Base-by-base conservation (phyloP, 2,329 filamentous ascomycete species). In the Verticillium isaacii region DNA sequence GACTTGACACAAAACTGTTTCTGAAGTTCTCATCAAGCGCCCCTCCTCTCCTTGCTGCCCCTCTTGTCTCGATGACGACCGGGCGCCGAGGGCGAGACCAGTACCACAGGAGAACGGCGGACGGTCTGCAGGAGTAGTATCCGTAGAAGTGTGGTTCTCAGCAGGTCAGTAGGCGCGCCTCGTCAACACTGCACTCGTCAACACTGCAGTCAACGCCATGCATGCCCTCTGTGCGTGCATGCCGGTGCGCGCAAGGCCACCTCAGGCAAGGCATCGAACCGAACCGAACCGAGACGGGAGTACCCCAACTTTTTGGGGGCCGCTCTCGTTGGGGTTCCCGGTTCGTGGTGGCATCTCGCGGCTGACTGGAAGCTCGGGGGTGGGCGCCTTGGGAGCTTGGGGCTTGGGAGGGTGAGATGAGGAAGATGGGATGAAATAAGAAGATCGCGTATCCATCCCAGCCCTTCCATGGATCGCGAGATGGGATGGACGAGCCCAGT, bases 401-500 rank as follows among this genome's bases (percentile, higher is more conserved):
- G 12, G 19, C n/a, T 50, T n/a, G 17, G 37, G 37, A 23, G 23
- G n/a, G 12, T 12, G 45, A 25, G 9, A n/a, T 12, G n/a, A 29
- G 5, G 56, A 25, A 45, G 57, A 58, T 58, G 57, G 57, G 57
- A 58, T 19, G 57, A 58, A 58, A 41, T 52, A 58, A 41, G 7
- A 32, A 32, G 50, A n/a, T 23, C 23, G 8, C n/a, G n/a, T 8
- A 50, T 50, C 9, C 45, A 23, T 50, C n/a, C 45, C n/a, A 23
- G 25, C 34, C 34, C 34, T 36, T 50, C n/a, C 8, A 50, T 50
- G 45, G 19, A 50, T 50, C 45, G 19, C 23, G 19, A 50, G 36
- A 50, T 50, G 37, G 57, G 57, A 58, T 29, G 57, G 37, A 58
- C 23, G 57, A 41, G 25, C 23, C 57, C 57, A 58, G 25, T 58